Evolutionary conservation across 2,329 filamentous ascomycete species (phyloP).

Genomic region (Pseudogymnoascus sp.): DNA sequence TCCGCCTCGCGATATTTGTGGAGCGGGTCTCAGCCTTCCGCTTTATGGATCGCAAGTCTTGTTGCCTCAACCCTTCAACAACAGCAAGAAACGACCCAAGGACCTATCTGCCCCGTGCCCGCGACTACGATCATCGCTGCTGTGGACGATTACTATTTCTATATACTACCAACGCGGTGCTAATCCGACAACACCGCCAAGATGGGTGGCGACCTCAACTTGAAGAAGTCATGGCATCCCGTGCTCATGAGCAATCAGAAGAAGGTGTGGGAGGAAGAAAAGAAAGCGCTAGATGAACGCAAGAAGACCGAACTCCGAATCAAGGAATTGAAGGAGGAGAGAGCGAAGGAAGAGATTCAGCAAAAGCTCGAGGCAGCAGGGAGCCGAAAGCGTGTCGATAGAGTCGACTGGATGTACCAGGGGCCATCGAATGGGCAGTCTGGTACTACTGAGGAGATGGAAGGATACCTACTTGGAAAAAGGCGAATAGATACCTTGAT

Average conservation of each 20-base stretch:
- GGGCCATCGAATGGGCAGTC: constrained; percentile 69
- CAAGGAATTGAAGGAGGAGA: constrained; percentile 90
- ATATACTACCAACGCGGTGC: neutral
- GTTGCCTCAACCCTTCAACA: neutral
- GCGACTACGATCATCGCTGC: neutral
- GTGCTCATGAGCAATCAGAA: constrained; percentile 83
- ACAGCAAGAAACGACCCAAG: neutral
- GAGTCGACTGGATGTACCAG: constrained; percentile 98
- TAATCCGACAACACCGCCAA: constrained; percentile 32
- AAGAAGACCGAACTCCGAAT: constrained; percentile 87
- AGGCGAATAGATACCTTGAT: constrained; percentile 80
- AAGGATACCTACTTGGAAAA: constrained; percentile 89
- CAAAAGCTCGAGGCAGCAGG: constrained; percentile 82
- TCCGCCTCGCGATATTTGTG: constrained; percentile 10
- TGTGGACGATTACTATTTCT: neutral
- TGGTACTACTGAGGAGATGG: constrained; percentile 80
- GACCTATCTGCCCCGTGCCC: neutral
- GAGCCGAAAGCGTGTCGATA: constrained; percentile 67
- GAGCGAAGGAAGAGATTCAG: constrained; percentile 85
- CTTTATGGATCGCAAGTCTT: neutral
- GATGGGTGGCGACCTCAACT: constrained; percentile 92
- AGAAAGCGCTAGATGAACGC: constrained; percentile 86
- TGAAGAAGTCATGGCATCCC: constrained; percentile 95
- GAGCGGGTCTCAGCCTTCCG: constrained; percentile 2
- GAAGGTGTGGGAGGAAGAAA: constrained; percentile 83